Percentiles rank a stretch among this genome's conserved stretches.
phyloP scores from a whole-genome alignment of 441 rosid genomes.

The Mallotus repandus region DNA sequence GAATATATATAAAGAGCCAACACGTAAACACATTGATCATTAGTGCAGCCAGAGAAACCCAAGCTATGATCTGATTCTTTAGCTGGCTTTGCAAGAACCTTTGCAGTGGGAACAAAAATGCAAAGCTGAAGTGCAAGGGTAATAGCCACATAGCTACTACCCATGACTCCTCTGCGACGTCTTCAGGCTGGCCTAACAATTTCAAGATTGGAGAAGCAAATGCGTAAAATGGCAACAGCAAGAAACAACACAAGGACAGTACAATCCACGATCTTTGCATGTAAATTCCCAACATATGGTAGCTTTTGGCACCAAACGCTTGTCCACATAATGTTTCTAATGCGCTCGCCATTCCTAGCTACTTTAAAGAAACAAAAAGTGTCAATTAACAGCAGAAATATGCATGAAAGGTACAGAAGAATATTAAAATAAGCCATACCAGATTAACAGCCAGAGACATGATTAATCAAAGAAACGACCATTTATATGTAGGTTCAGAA shows the following conservation, averaged over 20 bases:
- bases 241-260: constrained; percentile 46
- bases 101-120: constrained; percentile 63
- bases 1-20: constrained; percentile 55
- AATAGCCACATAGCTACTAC: constrained; percentile 54
- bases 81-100: constrained; percentile 69
- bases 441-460: too few species aligned
- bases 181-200: constrained; percentile 64
- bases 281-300: constrained; percentile 68
- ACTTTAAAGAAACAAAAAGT: not conserved
- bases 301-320: constrained; percentile 72
- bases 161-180: constrained; percentile 65
- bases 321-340: constrained; percentile 88
- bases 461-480: too few species aligned
- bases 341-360: constrained; percentile 87
- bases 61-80: constrained; percentile 53
- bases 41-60: constrained; percentile 40
- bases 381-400: too few species aligned
- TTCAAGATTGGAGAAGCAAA: constrained; percentile 62
- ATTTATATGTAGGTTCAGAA: not conserved
- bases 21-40: constrained; percentile 44
- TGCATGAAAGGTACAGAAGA: too few species aligned
- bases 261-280: constrained; percentile 84
- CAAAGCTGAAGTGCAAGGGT: constrained; percentile 70
- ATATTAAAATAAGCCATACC: too few species aligned
- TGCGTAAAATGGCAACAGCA: constrained; percentile 59